phyloP scores from a whole-genome alignment of 805 yeast genomes.

The Kodamaea jinghongensis region DNA sequence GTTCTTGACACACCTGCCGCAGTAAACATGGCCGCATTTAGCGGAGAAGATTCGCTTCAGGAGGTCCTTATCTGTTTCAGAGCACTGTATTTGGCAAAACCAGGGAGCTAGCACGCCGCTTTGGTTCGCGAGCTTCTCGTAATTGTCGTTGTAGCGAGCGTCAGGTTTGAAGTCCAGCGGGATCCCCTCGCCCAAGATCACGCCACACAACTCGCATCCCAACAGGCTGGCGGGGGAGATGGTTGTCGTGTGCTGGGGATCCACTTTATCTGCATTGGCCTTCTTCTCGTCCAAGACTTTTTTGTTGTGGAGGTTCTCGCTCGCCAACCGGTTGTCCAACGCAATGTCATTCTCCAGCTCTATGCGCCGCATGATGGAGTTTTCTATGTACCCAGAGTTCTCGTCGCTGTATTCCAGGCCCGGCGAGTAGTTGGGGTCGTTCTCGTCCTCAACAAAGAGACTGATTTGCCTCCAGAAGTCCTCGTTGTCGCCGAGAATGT shows the following conservation, averaged over 20 bases:
- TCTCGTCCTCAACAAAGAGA: constrained; percentile 7
- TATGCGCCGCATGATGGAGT: constrained; percentile 37
- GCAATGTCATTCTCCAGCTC: constrained; percentile 40
- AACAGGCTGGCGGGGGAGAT: constrained; percentile 19
- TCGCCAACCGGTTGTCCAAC: constrained; percentile 29
- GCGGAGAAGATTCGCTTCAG: constrained; percentile 66
- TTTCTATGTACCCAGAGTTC: constrained; percentile 17
- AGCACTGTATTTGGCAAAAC: constrained; percentile 50
- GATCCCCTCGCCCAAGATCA: constrained; percentile 69
- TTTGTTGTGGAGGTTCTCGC: constrained; percentile 30
- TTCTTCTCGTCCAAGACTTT: constrained; percentile 29
- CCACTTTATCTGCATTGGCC: constrained; percentile 21
- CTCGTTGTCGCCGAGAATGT: background rate
- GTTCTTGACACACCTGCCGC: constrained; percentile 79
- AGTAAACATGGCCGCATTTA: constrained; percentile 79
- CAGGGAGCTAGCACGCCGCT: constrained; percentile 59
- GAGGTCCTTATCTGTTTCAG: constrained; percentile 54
- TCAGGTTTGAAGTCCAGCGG: constrained; percentile 49
- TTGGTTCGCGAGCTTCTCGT: constrained; percentile 22
- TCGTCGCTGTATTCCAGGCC: constrained; percentile 2
- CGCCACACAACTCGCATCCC: constrained; percentile 66
- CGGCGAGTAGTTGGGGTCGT: constrained; percentile 6
- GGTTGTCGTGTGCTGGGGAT: constrained; percentile 29
- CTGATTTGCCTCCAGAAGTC: constrained; percentile 1
- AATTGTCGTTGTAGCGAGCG: constrained; percentile 25